Base-by-base conservation (phyloP, 1,284 basidiomycete genomes). In the Ganoderma leucocontextum region DNA sequence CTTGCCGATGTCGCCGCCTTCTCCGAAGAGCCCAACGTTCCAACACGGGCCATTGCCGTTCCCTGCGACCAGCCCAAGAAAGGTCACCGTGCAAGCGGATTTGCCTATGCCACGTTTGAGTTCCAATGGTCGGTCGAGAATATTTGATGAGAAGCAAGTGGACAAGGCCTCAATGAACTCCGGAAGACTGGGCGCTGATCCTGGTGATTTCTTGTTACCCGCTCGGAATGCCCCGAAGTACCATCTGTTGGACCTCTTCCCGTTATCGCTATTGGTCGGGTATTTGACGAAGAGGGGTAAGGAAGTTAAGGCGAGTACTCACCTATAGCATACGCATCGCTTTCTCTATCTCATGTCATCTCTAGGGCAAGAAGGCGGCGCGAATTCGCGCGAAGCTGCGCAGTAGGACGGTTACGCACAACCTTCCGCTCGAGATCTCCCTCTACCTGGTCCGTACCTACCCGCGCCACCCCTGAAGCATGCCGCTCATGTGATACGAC, bases 381-480 rank as follows among this genome's bases (percentile, higher is more conserved):
- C 81, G 80, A 67, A 72, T 86, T 60, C 80, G 88, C 53, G 88
- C 88, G 9, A 83, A 82, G 76, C 78, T 87, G 75, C 77, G 79
- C 55, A 79, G 80, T 65, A 80, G 81, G 69, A 77, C 82, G 8
- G 81, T 86, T 22, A 88, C 87, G 52, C 89, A 91, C 69, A 93
- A 93, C 76, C 78, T 93, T 44, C 92, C 92, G 0, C 79, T 93
- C 63, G 92, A 93, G 80, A 86, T 94, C 64, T 90, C 88, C 9
- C 79, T 93, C 67, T 94, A 93, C 79, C 81, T 94, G 76, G 91
- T 91, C 66, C 44, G 88, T 79, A 3, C 58, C 39, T 15, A 25
- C 22, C 22, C 39, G 38, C n/a, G 38, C 38, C 17, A 29, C 25
- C 33, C 33, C 9, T 39, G 10, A 29, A 35, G 15, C 0, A 4